These are phyloP conservation scores for Mycosphaerelloides madeirae DNA, from an alignment of 2,329 filamentous ascomycete species.

Conservation along the genomic window DNA sequence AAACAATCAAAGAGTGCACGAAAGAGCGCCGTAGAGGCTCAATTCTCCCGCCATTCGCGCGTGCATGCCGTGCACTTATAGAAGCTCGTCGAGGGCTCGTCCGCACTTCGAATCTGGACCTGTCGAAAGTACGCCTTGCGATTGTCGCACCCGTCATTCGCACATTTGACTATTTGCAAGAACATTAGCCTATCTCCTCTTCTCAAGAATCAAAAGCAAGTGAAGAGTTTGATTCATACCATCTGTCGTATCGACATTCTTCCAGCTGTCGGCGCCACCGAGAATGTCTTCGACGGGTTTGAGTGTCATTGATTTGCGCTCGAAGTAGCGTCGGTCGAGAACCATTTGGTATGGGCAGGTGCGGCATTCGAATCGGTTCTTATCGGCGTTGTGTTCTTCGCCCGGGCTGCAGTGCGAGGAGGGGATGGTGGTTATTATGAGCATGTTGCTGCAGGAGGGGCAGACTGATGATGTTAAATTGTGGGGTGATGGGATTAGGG, in stretches of 20 bases:
- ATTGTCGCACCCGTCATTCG: conserved; percentile 73
- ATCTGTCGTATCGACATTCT: conserved; percentile 79
- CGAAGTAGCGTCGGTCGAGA: conserved; percentile 74
- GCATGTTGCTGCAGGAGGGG: conserved; percentile 76
- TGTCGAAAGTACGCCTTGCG: conserved; percentile 89
- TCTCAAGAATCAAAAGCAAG: neutral
- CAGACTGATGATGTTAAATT: conserved; percentile 61
- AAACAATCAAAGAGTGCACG: too few species aligned
- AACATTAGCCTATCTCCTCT: neutral
- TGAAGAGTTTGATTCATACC: conserved; percentile 37
- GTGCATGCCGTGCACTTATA: conserved; percentile 58
- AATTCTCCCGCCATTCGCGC: conserved; percentile 43
- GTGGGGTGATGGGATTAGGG: neutral
- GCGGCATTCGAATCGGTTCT: conserved; percentile 88
- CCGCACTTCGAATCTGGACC: conserved; percentile 94
- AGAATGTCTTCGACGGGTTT: conserved; percentile 88
- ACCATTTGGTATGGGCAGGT: conserved; percentile 91
- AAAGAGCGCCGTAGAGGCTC: conserved; percentile 4
- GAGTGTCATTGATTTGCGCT: conserved; percentile 72
- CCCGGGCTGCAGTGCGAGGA: conserved; percentile 31
- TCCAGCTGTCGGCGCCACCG: conserved; percentile 82
- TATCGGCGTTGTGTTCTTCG: conserved; percentile 38
- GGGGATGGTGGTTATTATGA: conserved; percentile 60
- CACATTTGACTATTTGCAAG: conserved; percentile 66
- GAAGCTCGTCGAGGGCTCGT: conserved; percentile 98